Percentiles rank a stretch among this genome's conserved stretches.
Evolutionary conservation across 345 rosid species (phyloP).

Genomic region (Xanthoceras sorbifolium): DNA sequence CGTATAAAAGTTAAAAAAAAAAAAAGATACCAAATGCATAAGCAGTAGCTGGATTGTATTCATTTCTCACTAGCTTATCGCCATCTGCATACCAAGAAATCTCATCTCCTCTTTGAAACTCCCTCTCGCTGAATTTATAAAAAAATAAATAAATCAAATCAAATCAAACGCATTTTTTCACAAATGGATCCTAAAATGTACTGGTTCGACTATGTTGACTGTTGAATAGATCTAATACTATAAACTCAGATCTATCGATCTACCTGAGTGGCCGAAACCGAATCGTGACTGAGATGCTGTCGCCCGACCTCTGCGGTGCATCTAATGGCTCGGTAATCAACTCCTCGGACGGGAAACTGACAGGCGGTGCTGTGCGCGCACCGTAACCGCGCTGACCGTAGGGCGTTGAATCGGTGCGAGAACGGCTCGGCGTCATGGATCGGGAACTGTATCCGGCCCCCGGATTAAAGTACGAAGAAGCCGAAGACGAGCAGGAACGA

Average conservation of each 20-base stretch:
- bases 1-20: background rate
- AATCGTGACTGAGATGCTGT: conserved; percentile 95
- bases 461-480: conserved; percentile 51
- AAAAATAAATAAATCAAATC: conserved; percentile 3
- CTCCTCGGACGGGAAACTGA: conserved; percentile 66
- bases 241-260: conserved; percentile 52
- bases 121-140: conserved; percentile 67
- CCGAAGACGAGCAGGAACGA: conserved; percentile 76
- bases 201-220: conserved; percentile 4
- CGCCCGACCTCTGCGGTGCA: conserved; percentile 55
- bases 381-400: conserved; percentile 44
- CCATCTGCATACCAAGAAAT: conserved; percentile 97
- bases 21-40: conserved; percentile 80
- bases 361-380: conserved; percentile 39
- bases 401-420: conserved; percentile 59
- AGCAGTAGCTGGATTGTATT: conserved; percentile 83
- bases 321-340: conserved; percentile 67
- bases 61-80: conserved; percentile 85
- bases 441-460: conserved; percentile 57
- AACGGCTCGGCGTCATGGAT: conserved; percentile 78
- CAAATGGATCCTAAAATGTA: conserved; percentile 16
- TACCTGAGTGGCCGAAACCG: conserved; percentile 97
- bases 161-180: conserved; percentile 8
- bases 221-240: conserved; percentile 50
- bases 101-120: conserved; percentile 94